phyloP scores from a whole-genome alignment of 768 basidiomycete genomes.

The Termitomyces titanicus region DNA sequence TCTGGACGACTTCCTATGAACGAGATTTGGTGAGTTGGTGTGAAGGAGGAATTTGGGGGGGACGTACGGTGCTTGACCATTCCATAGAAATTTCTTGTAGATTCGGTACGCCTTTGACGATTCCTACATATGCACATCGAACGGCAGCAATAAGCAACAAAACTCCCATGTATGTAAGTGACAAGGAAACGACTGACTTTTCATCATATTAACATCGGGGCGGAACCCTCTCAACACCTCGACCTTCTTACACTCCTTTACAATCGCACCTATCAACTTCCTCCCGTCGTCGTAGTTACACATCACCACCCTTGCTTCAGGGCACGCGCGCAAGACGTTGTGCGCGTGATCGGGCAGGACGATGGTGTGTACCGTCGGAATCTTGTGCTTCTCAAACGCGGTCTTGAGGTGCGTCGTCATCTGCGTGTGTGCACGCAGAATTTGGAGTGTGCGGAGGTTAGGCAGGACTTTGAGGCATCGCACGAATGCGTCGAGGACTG shows the following conservation, averaged over 20 bases:
- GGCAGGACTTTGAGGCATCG: slow-evolving; percentile 24
- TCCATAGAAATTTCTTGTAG: neutral
- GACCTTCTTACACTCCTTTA: slow-evolving; percentile 24
- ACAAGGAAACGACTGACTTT: slow-evolving; percentile 16
- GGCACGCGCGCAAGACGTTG: slow-evolving; percentile 28
- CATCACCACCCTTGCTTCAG: slow-evolving; percentile 21
- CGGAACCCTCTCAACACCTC: slow-evolving; percentile 23
- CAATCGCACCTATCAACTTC: slow-evolving; percentile 25
- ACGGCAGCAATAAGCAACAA: neutral
- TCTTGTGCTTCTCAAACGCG: slow-evolving; percentile 21
- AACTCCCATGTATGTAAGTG: neutral
- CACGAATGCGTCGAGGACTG: slow-evolving; percentile 24
- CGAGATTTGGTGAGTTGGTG: neutral
- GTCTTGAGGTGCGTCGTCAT: slow-evolving; percentile 27
- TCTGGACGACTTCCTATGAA: neutral
- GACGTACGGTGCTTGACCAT: neutral
- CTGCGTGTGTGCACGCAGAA: slow-evolving; percentile 25
- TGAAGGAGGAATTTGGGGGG: too few relatives aligned
- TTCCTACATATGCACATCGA: neutral
- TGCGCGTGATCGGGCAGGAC: slow-evolving; percentile 25
- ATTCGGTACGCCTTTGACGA: neutral
- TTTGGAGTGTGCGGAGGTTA: slow-evolving; percentile 27
- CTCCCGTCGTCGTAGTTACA: slow-evolving; percentile 21
- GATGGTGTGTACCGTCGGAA: slow-evolving; percentile 22
- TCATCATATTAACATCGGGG: slow-evolving; percentile 17